A percentile compares a stretch with the other conserved stretches of the same genome.
phyloP scores from a whole-genome alignment of 805 yeast genomes.

The Pichia cephalocereana region DNA sequence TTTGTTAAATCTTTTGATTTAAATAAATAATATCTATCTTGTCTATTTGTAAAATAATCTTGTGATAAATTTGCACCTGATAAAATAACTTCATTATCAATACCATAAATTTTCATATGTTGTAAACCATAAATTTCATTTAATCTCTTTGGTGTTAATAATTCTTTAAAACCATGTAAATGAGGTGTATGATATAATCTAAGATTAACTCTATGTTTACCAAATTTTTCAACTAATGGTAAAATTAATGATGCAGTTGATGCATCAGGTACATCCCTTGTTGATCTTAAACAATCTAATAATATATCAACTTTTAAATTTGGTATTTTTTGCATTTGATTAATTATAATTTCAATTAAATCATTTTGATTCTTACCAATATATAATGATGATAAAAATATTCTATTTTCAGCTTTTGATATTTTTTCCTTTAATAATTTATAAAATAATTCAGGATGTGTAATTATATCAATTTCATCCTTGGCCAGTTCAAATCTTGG shows the following conservation, averaged over 20 bases:
- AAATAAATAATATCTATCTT: constrained; percentile 82
- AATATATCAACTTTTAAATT: constrained; percentile 61
- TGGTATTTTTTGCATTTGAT: constrained; percentile 51
- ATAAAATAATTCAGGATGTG: constrained; percentile 69
- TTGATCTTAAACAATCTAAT: constrained; percentile 84
- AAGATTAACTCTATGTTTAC: constrained; percentile 60
- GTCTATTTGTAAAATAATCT: constrained; percentile 92
- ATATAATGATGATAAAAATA: constrained; percentile 80
- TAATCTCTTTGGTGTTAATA: constrained; percentile 67
- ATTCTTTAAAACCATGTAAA: constrained; percentile 55
- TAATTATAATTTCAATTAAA: constrained; percentile 50
- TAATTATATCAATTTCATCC: constrained; percentile 52
- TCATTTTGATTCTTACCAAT: constrained; percentile 79
- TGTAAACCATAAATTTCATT: constrained; percentile 92
- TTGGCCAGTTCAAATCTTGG: constrained; percentile 56
- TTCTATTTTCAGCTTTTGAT: constrained; percentile 45
- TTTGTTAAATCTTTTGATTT: constrained; percentile 48
- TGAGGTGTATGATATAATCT: constrained; percentile 89
- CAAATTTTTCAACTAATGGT: constrained; percentile 53
- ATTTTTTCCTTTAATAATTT: constrained; percentile 54
- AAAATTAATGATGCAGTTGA: constrained; percentile 73
- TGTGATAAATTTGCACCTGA: constrained; percentile 87
- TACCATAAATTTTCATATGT: constrained; percentile 95
- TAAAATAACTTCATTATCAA: constrained; percentile 80
- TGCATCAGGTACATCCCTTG: constrained; percentile 77